Percentiles rank a stretch among this genome's conserved stretches.
phyloP scores from a whole-genome alignment of 768 basidiomycete species.

The Macrolepiota dolichaula region DNA sequence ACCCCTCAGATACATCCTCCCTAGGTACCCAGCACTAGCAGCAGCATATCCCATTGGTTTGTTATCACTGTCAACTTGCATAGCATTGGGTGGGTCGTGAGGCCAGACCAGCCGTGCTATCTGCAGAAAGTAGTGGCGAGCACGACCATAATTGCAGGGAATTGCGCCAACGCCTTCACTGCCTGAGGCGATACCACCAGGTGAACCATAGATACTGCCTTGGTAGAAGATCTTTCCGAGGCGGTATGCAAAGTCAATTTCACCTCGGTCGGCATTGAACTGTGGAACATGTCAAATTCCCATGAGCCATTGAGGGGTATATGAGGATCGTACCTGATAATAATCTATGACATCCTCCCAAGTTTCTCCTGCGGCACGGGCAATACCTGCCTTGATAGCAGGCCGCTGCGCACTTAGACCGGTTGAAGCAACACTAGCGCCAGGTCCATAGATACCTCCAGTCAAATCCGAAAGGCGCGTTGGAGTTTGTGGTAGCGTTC shows the following conservation, averaged over 20 bases:
- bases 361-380: slow-evolving; percentile 86
- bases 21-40: slow-evolving; percentile 83
- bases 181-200: slow-evolving; percentile 81
- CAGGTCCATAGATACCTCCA: slow-evolving; percentile 93
- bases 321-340: slow-evolving; percentile 58
- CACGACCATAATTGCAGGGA: slow-evolving; percentile 71
- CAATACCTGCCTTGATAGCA: slow-evolving; percentile 79
- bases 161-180: slow-evolving; percentile 93
- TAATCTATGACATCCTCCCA: slow-evolving; percentile 94
- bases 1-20: slow-evolving; percentile 91
- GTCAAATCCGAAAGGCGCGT: slow-evolving; percentile 84
- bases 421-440: slow-evolving; percentile 91
- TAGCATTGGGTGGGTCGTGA: slow-evolving; percentile 60
- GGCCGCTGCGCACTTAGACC: slow-evolving; percentile 68
- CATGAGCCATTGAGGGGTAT: neutral
- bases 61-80: slow-evolving; percentile 52
- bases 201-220: slow-evolving; percentile 81
- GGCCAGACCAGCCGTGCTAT: slow-evolving; percentile 90
- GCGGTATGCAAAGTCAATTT: slow-evolving; percentile 84
- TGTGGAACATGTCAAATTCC: slow-evolving; percentile 26
- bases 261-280: slow-evolving; percentile 95
- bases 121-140: slow-evolving; percentile 78
- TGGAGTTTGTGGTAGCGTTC: slow-evolving; percentile 76
- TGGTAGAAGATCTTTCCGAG: slow-evolving; percentile 97
- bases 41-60: slow-evolving; percentile 61